Evolutionary conservation across 2,329 filamentous ascomycete species (phyloP).

Genomic region (Huntiella abstrusa): DNA sequence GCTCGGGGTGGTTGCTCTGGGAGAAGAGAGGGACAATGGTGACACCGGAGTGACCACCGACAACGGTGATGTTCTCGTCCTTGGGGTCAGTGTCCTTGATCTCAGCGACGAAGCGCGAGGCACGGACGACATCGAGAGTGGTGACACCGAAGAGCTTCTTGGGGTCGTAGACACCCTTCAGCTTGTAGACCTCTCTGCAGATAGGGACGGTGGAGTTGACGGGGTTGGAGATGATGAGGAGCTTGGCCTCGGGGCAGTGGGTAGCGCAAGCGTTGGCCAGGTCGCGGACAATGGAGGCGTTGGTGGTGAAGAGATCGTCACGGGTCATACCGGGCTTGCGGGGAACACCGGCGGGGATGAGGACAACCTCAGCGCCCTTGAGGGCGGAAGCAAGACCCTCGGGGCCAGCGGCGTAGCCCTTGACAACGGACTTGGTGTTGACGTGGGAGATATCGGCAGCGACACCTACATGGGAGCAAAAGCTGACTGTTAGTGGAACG

Average conservation of each 20-base stretch:
- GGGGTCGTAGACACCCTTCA: constrained; percentile 90
- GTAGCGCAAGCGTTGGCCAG: constrained; percentile 88
- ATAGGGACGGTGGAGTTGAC: constrained; percentile 99
- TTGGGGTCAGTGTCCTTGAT: constrained; percentile 78
- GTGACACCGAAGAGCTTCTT: constrained; percentile 98
- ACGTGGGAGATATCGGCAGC: constrained; percentile 96
- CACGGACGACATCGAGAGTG: constrained; percentile 95
- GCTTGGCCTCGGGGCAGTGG: constrained; percentile 75
- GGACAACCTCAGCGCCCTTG: constrained; percentile 77
- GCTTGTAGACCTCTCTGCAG: constrained; percentile 91
- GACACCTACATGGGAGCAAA: constrained; percentile 46
- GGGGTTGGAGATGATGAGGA: constrained; percentile 96
- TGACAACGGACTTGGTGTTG: constrained; percentile 95
- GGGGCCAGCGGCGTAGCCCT: constrained; percentile 64
- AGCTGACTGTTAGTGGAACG: neutral
- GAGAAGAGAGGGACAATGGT: constrained; percentile 97
- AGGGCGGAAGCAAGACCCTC: constrained; percentile 61
- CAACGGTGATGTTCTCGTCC: constrained; percentile 85
- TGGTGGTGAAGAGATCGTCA: constrained; percentile 99
- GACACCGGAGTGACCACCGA: constrained; percentile 92
- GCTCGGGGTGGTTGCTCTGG: constrained; percentile 73
- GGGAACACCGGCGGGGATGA: constrained; percentile 96
- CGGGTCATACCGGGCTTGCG: constrained; percentile 99
- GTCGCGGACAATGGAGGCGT: constrained; percentile 97
- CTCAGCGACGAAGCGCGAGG: constrained; percentile 92